A percentile compares a stretch with the other conserved stretches of the same genome.
These are phyloP conservation scores for Parvularia atlantis DNA, from an alignment of 78 protist species.

Conservation along the genomic window DNA sequence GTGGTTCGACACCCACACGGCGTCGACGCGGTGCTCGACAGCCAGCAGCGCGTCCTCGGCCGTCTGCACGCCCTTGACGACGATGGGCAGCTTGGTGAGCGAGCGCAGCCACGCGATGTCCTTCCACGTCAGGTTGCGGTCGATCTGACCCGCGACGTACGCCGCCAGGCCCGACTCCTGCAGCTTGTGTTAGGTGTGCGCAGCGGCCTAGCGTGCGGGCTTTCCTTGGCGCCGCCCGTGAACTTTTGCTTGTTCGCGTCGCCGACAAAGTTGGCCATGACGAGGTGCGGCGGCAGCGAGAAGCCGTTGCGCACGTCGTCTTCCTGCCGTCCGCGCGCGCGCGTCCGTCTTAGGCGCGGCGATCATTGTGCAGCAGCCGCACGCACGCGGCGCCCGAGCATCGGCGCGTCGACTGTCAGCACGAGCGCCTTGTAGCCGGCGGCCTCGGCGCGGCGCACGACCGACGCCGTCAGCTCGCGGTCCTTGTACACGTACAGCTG, in stretches of 20 bases:
- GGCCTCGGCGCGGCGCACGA: slow-evolving; percentile 43
- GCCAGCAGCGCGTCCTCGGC: slow-evolving; percentile 57
- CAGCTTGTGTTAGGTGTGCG: neutral
- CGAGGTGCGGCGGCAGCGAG: slow-evolving; percentile 12
- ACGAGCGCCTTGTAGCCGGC: slow-evolving; percentile 34
- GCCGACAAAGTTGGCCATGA: slow-evolving; percentile 18
- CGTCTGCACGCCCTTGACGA: slow-evolving; percentile 61
- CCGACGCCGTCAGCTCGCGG: slow-evolving; percentile 27
- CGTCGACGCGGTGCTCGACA: slow-evolving; percentile 37
- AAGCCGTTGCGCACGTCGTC: slow-evolving; percentile 21
- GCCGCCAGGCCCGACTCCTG: neutral
- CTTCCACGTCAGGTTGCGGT: slow-evolving; percentile 52
- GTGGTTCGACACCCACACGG: slow-evolving; percentile 63
- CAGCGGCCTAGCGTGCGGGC: neutral
- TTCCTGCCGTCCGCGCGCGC: too few relatives aligned
- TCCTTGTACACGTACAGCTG: slow-evolving; percentile 62
- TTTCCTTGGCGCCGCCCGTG: neutral
- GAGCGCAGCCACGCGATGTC: slow-evolving; percentile 52
- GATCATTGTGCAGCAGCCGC: too few relatives aligned
- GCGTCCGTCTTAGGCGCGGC: too few relatives aligned
- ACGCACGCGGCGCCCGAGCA: slow-evolving; percentile 49
- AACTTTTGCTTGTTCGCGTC: neutral
- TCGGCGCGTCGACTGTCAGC: slow-evolving; percentile 65
- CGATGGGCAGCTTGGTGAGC: slow-evolving; percentile 41
- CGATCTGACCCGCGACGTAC: slow-evolving; percentile 29